phyloP scores from a whole-genome alignment of 1,139 yeast species.

The Pichia sp. region DNA sequence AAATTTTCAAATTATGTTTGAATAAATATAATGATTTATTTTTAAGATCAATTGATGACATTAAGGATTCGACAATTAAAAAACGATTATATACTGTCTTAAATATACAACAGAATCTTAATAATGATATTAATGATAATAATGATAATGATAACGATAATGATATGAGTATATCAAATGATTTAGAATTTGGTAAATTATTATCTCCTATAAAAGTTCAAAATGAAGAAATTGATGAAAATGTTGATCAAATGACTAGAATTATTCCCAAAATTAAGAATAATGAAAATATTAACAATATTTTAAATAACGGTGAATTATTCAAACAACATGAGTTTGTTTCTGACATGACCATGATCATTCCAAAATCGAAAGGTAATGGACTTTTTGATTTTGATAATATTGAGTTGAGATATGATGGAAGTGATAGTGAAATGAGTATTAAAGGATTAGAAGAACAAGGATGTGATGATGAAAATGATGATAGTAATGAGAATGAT shows the following conservation, averaged over 20 bases:
- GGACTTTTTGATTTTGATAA: conserved; percentile 1
- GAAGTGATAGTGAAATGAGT: background rate
- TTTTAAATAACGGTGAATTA: background rate
- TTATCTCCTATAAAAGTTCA: conserved; percentile 11
- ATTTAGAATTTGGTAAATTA: background rate
- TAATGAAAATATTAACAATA: conserved; percentile 8
- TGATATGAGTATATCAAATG: background rate
- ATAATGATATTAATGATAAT: background rate
- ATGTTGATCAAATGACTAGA: conserved; percentile 26
- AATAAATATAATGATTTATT: conserved; percentile 14
- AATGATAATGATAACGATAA: background rate
- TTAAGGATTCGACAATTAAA: conserved; percentile 9
- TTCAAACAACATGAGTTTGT: background rate
- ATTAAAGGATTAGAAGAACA: background rate
- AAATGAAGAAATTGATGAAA: conserved; percentile 17
- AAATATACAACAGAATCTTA: background rate
- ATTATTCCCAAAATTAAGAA: conserved; percentile 17
- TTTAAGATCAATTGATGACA: conserved; percentile 15
- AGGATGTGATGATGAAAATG: background rate
- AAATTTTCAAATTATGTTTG: conserved; percentile 10
- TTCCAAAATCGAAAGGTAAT: conserved; percentile 19
- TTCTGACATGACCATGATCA: conserved; percentile 30
- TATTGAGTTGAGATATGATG: background rate
- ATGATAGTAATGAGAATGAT: conserved; percentile 1
- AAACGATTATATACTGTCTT: conserved; percentile 9